Conservation (phyloP, 257 asterid genomes). For the Nicotiana knightiana region DNA sequence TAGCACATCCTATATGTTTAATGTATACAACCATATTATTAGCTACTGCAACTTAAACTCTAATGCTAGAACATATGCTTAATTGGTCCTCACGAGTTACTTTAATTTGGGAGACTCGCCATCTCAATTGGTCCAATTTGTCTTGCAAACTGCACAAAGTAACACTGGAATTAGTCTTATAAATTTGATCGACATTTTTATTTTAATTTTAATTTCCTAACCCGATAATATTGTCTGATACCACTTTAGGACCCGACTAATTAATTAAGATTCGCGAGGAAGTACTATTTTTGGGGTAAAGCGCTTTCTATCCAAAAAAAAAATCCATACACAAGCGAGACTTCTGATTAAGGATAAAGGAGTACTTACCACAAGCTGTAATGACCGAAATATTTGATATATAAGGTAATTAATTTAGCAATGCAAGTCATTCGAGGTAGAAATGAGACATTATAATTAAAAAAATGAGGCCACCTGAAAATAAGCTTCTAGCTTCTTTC, state of each 20-base stretch:
- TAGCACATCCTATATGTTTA: not conserved
- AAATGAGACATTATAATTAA: not conserved
- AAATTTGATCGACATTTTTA: too few relatives aligned
- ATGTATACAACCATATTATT: not conserved
- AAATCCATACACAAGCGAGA: too few relatives aligned
- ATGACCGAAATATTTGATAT: too few relatives aligned
- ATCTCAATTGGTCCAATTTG: slow-evolving; percentile 54
- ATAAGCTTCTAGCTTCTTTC: slow-evolving; percentile 63
- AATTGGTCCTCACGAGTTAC: not conserved
- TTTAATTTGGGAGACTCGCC: slow-evolving; percentile 40
- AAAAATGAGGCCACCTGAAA: slow-evolving; percentile 43
- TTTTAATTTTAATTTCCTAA: too few relatives aligned
- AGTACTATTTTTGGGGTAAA: too few relatives aligned
- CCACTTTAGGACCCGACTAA: too few relatives aligned
- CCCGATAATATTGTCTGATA: too few relatives aligned
- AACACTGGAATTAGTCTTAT: not conserved
- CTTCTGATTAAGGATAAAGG: too few relatives aligned
- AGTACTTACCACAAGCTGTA: too few relatives aligned
- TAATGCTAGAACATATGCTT: not conserved
- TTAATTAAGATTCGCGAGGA: too few relatives aligned
- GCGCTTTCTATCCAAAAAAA: too few relatives aligned
- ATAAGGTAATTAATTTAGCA: not conserved
- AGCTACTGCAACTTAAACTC: not conserved
- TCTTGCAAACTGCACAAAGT: slow-evolving; percentile 44
- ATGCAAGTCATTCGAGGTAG: not conserved